Conservation (phyloP, 164 flowering plant genomes). For the Tinospora cordifolia region DNA sequence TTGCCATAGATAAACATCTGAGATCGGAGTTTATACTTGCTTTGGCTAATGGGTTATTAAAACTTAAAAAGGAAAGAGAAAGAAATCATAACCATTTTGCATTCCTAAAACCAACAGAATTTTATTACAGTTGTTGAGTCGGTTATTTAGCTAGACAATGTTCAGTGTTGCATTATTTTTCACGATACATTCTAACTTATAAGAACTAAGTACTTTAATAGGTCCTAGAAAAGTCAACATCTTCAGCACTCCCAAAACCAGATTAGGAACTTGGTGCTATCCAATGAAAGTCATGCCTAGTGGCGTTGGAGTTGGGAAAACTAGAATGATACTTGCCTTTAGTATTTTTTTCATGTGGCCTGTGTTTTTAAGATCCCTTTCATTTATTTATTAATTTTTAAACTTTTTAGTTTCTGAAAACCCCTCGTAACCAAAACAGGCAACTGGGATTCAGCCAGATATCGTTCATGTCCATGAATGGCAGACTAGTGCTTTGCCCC, state of each 20-base stretch:
- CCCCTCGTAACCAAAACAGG: slow-evolving; percentile 26
- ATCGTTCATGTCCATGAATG: slow-evolving; percentile 68
- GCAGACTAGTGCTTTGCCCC: slow-evolving; percentile 55
- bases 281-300: neutral
- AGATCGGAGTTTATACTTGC: too few relatives aligned
- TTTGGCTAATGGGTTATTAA: too few relatives aligned
- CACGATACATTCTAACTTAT: too few relatives aligned
- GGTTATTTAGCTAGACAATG: neutral
- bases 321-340: neutral
- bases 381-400: neutral
- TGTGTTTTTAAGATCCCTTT: neutral
- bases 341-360: neutral
- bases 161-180: neutral
- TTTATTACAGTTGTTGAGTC: neutral
- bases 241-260: neutral
- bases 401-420: neutral
- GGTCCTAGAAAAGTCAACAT: neutral
- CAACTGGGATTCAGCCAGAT: slow-evolving; percentile 52
- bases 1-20: too few relatives aligned
- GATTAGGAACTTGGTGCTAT: neutral
- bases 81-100: too few relatives aligned
- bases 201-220: too few relatives aligned
- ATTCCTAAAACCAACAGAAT: neutral
- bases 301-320: neutral
- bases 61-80: too few relatives aligned